phyloP scores from a whole-genome alignment of 805 yeast species.

The Hermanozyma aechmeae region DNA sequence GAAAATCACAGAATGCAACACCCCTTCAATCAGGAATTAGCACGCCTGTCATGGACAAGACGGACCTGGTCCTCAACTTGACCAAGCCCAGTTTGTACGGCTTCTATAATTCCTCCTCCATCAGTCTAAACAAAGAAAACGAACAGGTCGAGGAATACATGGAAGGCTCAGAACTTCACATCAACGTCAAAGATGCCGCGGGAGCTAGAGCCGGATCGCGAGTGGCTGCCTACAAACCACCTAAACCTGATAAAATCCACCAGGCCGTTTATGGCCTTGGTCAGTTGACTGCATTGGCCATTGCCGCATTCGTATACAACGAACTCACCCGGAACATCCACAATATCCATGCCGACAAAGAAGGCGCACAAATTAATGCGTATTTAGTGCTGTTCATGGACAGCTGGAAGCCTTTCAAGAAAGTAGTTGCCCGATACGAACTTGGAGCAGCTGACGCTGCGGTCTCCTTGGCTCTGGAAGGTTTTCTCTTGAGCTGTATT shows the following conservation, averaged over 20 bases:
- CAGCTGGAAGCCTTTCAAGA: constrained; percentile 13
- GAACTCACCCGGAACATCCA: constrained; percentile 44
- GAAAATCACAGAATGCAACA: too few relatives aligned
- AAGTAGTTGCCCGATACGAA: constrained; percentile 1
- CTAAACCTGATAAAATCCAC: too few relatives aligned
- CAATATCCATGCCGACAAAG: constrained; percentile 36
- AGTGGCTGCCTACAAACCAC: too few relatives aligned
- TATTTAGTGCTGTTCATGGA: constrained; percentile 17
- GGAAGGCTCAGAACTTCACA: constrained; percentile 10
- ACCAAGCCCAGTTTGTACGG: constrained; percentile 45
- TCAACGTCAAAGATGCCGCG: constrained; percentile 7
- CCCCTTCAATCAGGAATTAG: background rate
- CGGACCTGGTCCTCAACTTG: constrained; percentile 34
- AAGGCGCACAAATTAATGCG: constrained; percentile 33
- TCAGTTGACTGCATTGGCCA: constrained; percentile 18
- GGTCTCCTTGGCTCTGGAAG: constrained; percentile 36
- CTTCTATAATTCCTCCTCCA: constrained; percentile 35
- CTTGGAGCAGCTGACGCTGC: constrained; percentile 8
- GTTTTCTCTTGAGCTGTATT: constrained; percentile 47
- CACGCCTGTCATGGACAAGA: constrained; percentile 8
- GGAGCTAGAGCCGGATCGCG: too few relatives aligned
- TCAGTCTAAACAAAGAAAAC: constrained; percentile 23
- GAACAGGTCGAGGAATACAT: constrained; percentile 12
- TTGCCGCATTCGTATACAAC: constrained; percentile 45
- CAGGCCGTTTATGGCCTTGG: too few relatives aligned